Percentiles rank a stretch among this genome's conserved stretches.
phyloP scores from a whole-genome alignment of 2,329 filamentous ascomycete genomes.

The Paecilomyces fulvus region DNA sequence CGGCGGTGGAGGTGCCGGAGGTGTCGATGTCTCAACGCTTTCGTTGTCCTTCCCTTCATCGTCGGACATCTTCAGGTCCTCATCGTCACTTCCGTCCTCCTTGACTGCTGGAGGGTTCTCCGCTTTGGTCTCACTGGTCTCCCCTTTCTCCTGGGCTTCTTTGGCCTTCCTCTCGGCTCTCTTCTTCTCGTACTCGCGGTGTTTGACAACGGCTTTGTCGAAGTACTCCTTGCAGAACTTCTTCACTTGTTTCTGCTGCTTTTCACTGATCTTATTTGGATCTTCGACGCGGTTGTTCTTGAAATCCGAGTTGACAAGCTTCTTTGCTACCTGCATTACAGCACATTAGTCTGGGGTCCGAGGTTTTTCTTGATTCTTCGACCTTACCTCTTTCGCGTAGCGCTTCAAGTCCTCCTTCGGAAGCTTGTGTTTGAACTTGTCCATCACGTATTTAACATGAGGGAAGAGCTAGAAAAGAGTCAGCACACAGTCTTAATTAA shows the following conservation, averaged over 20 bases:
- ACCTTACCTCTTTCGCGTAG: constrained; percentile 53
- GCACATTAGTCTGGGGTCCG: not conserved
- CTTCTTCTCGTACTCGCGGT: constrained; percentile 57
- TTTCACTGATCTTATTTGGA: constrained; percentile 66
- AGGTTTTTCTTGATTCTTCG: not conserved
- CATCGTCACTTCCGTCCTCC: constrained; percentile 11
- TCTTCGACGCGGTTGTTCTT: constrained; percentile 81
- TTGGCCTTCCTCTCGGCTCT: constrained; percentile 43
- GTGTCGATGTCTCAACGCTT: constrained; percentile 20
- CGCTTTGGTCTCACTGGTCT: constrained; percentile 5
- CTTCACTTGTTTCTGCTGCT: constrained; percentile 74
- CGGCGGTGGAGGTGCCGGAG: constrained; percentile 26
- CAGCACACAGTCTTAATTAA: not conserved
- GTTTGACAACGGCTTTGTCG: constrained; percentile 75
- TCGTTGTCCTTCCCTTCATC: constrained; percentile 19
- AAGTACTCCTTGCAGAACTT: constrained; percentile 77
- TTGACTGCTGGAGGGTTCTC: not conserved
- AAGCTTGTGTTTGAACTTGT: constrained; percentile 79
- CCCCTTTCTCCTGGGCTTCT: constrained; percentile 13
- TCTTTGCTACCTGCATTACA: constrained; percentile 58
- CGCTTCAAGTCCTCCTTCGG: constrained; percentile 67
- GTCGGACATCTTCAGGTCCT: constrained; percentile 28
- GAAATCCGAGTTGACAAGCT: constrained; percentile 83
- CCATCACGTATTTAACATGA: constrained; percentile 74
- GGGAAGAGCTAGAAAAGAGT: constrained; percentile 58